Base-by-base conservation (phyloP, 352 stramenopile genomes). In the Globisporangium cederbergense region DNA sequence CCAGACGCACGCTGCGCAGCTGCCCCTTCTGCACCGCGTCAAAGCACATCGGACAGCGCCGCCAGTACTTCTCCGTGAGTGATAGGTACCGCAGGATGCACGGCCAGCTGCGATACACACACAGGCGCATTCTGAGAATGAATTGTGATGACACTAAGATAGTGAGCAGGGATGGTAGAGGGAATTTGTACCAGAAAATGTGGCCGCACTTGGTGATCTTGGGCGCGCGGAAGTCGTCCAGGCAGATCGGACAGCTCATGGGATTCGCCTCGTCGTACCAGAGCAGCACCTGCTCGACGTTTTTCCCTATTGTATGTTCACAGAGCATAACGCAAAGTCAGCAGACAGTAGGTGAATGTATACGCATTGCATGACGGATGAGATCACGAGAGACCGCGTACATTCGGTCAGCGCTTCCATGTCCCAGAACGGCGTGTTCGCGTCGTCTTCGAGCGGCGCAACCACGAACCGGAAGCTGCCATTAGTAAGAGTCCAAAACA, bases 141-240 rank as follows among this genome's bases (percentile, higher is more conserved):
- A 55, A 50, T 47, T n/a, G 25, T 57, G 3, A 55, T 14, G 20
- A 9, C 30, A 54, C n/a, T 25, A 22, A 49, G 18, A 52, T 20
- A 13, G 18, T 55, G 28, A 8, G 11, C 38, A n/a, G 9, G 9
- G 7, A 8, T 22, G 38, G 4, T 16, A 38, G 4, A 14, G 22
- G 20, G 36, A 30, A n/a, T 55, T 47, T 67, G 42, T 62, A 95
- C 86, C 86, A 95, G 54, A 93, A 95, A 28, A 90, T 89, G 63
- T 95, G 86, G 34, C 86, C 86, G 62, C 86, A 95, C 53, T 90
- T 89, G 65, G 86, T 95, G 63, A 93, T 95, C 73, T 93, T 95
- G 9, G 86, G 86, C 11, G 81, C 83, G 20, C 81, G 83, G 40
- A 91, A 88, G 56, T 67, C 70, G 53, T 95, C 86, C 62, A 95